Percentiles rank a stretch among this genome's conserved stretches.
These are phyloP conservation scores for Fusarium brevicatenulatum DNA, from an alignment of 2,329 filamentous ascomycete genomes.

Conservation along the genomic window DNA sequence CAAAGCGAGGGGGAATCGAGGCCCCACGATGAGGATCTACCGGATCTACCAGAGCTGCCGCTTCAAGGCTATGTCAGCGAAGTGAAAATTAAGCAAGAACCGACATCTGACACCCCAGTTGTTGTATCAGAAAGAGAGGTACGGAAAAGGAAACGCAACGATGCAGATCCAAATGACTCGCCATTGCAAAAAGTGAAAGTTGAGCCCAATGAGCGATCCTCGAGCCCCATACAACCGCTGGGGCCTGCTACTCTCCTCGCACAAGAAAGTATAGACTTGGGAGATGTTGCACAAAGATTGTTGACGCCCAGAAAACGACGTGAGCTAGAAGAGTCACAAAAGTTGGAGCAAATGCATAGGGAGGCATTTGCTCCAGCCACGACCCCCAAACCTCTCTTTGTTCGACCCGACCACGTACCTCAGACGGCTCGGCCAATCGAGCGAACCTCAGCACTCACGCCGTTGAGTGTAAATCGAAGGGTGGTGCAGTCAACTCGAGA, in stretches of 20 bases:
- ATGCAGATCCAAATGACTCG: conserved; percentile 33
- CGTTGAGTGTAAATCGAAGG: conserved; percentile 51
- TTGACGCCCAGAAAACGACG: conserved; percentile 52
- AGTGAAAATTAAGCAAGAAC: conserved; percentile 59
- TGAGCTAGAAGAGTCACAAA: conserved; percentile 33
- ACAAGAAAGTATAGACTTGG: conserved; percentile 70
- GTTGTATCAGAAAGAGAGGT: conserved; percentile 62
- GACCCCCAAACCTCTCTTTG: conserved; percentile 34
- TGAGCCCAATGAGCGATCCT: conserved; percentile 48
- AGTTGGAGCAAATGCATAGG: conserved; percentile 9
- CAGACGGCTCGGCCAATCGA: conserved; percentile 32
- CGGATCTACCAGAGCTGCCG: conserved; percentile 41
- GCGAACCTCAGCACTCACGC: conserved; percentile 49
- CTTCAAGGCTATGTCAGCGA: conserved; percentile 1
- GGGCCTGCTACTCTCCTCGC: conserved; percentile 47
- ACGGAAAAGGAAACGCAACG: conserved; percentile 57
- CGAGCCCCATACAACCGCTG: conserved; percentile 44
- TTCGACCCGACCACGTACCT: conserved; percentile 31
- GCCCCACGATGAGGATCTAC: conserved; percentile 36
- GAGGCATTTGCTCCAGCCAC: conserved; percentile 11
- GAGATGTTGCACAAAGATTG: conserved; percentile 47
- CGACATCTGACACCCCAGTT: conserved; percentile 63
- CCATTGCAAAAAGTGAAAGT: conserved; percentile 54
- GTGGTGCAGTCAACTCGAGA: conserved; percentile 35
- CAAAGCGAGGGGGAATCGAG: conserved; percentile 43